Evolutionary conservation across 164 flowering plant genomes (phyloP).

Genomic region (Nelumbo lutea): DNA sequence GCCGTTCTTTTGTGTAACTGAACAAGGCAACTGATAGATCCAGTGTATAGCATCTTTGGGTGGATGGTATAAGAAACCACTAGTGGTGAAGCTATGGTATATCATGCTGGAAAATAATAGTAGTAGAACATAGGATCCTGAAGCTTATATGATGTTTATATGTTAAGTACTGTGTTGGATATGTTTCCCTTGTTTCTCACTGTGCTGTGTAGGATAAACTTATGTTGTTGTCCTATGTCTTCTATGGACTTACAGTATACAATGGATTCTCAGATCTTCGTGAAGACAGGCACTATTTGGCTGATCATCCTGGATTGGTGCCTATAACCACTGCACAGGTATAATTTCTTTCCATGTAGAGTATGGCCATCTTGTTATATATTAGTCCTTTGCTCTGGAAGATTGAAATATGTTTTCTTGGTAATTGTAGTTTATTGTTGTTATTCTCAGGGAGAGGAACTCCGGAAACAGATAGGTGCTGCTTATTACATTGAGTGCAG

Average conservation of each 20-base stretch:
- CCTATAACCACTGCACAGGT: constrained; percentile 93
- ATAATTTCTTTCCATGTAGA: constrained; percentile 7
- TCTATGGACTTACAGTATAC: neutral
- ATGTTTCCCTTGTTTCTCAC: neutral
- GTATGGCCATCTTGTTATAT: neutral
- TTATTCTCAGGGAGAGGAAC: constrained; percentile 84
- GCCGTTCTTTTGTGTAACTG: neutral
- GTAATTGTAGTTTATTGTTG: neutral
- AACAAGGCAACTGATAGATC: neutral
- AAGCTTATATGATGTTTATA: neutral
- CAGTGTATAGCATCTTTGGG: neutral
- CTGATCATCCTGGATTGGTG: constrained; percentile 91
- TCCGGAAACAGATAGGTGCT: constrained; percentile 94
- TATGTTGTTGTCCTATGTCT: neutral
- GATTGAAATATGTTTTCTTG: constrained; percentile 3
- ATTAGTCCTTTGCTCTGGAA: constrained; percentile 4
- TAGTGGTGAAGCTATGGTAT: neutral
- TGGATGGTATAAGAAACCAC: neutral
- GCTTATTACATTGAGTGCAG: constrained; percentile 90
- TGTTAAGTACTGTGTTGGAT: neutral
- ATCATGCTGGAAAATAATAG: neutral
- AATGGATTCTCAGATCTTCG: constrained; percentile 69
- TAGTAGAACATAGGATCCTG: neutral
- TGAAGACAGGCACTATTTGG: constrained; percentile 83
- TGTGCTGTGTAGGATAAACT: neutral